Base-by-base conservation (phyloP, 2,329 filamentous ascomycete species). In the Trichoderma sp. region DNA sequence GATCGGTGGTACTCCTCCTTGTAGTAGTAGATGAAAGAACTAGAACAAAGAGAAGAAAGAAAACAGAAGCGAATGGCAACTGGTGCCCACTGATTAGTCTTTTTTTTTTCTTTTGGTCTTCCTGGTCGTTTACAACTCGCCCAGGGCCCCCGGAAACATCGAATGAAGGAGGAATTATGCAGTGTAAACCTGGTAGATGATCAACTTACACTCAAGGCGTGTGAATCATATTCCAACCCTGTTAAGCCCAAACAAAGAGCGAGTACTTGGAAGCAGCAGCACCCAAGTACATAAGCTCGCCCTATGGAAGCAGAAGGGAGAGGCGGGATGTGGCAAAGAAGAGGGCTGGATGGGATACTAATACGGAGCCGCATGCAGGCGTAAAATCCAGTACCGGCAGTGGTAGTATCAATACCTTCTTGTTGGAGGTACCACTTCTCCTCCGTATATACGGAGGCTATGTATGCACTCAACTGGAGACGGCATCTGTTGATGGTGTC, bases 321-420 rank as follows among this genome's bases (percentile, higher is more conserved):
- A 52, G 43, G 52, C 53, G 33, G 53, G 33, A 21, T 56, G 8
- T 31, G 5, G 47, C 33, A 47, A 24, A 55, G 47, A 65, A 43
- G 55, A 59, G 61, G 68, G 68, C 49, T 43, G 68, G 61, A 49
- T 35, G 63, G 55, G 61, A 65, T 65, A 69, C 56, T 63, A 68
- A 47, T 62, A 68, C 24, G 57, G 55, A 69, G 55, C 68, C 52
- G 55, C 53, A 65, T 49, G 57, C 60, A 62, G 27, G 53, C 49
- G 53, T 56, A 60, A 37, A 52, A 57, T 52, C 52, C 63, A 60
- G 35, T 47, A 52, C 63, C 37, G 52, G 35, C 27, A 56, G 27
- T 64, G 49, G 61, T 52, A 27, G 52, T 21, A 57, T 57, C 24
- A 19, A 57, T 29, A 49, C n/a, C 33, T 35, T 35, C 11, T 40